Base-by-base conservation (phyloP, 2,329 filamentous ascomycete species). In the Aspergillus calidoustus region DNA sequence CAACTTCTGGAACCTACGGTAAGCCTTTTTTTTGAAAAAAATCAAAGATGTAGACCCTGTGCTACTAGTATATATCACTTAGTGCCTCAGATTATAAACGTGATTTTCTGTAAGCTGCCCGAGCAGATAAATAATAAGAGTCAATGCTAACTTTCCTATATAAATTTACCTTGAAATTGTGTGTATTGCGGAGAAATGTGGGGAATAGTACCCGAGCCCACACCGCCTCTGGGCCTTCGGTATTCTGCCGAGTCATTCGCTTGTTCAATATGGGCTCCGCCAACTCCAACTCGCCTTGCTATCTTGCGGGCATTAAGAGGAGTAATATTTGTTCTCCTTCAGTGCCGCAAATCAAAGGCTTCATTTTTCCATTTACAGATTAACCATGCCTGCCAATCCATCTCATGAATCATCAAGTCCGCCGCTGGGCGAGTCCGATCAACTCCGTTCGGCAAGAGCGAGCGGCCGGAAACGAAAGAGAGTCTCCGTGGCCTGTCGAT, bases 401-500 rank as follows among this genome's bases (percentile, higher is more conserved):
- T 15, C 31, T n/a, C 34, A 41, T 53, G 51, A 25, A 43, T 2
- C 19, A 3, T 52, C 49, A 19, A 19, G 11, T 15, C 28, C 49
- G 11, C 31, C 9, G 31, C 51, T 17, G n/a, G 34, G 19, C 43
- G 51, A 53, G 3, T 23, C 31, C 11, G 51, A 53, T 17, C 31
- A 25, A 23, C 8, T 25, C n/a, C 51, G 22, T 15, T 22, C 51
- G 15, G 19, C 51, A 25, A 53, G 19, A 43, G 8, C 34, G 3
- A 31, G 30, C 15, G 49, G 49, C 34, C 51, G 34, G 34, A 64
- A 62, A 54, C 59, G 62, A 47, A 58, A 61, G 54, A 60, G 61
- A 30, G 57, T 61, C 6, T 61, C 61, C 0, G 54, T 64, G 8
- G 61, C 61, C 22, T 64, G 61, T 50, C 61, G 61, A 19, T 61